These are phyloP conservation scores for Yamadazyma spencermartinsiae DNA, from an alignment of 1,139 yeast genomes.

Conservation along the genomic window DNA sequence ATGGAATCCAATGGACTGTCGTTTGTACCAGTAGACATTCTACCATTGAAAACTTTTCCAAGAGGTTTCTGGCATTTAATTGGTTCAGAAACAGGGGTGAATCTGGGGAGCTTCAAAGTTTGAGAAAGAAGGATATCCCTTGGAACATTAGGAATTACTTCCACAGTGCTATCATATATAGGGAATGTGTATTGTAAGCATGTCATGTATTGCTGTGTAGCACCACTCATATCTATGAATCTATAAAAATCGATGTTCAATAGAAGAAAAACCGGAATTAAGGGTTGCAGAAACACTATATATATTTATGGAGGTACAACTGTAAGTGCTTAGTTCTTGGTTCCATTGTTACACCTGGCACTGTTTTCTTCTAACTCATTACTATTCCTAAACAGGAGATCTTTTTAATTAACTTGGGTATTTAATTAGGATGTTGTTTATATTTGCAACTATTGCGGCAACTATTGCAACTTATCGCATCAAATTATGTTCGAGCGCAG, in stretches of 20 bases:
- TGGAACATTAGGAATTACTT: slow-evolving; percentile 15
- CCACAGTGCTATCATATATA: slow-evolving; percentile 13
- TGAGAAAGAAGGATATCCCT: slow-evolving; percentile 23
- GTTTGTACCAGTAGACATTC: slow-evolving; percentile 4
- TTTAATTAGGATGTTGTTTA: slow-evolving; percentile 22
- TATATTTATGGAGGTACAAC: slow-evolving; percentile 3
- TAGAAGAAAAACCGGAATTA: background rate
- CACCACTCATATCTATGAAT: slow-evolving; percentile 1
- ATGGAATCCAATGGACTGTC: slow-evolving; percentile 33
- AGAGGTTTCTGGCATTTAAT: slow-evolving; percentile 8
- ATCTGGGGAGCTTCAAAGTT: slow-evolving; percentile 24
- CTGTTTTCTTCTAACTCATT: slow-evolving; percentile 1
- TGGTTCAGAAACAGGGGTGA: slow-evolving; percentile 5
- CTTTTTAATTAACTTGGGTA: slow-evolving; percentile 20
- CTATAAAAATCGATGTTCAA: background rate
- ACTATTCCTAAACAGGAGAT: slow-evolving; percentile 6
- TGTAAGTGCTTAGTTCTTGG: background rate
- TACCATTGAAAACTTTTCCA: slow-evolving; percentile 6
- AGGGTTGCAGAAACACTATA: slow-evolving; percentile 1
- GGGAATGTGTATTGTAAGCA: slow-evolving; percentile 26
- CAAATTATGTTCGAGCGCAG: no score
- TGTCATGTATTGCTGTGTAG: slow-evolving; percentile 12
- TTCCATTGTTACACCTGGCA: slow-evolving; percentile 1
- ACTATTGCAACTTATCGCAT: slow-evolving; percentile 1
- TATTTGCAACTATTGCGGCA: slow-evolving; percentile 13